These are phyloP conservation scores for Phytophthora sp. DNA, from an alignment of 352 stramenopile species.

Conservation along the genomic window DNA sequence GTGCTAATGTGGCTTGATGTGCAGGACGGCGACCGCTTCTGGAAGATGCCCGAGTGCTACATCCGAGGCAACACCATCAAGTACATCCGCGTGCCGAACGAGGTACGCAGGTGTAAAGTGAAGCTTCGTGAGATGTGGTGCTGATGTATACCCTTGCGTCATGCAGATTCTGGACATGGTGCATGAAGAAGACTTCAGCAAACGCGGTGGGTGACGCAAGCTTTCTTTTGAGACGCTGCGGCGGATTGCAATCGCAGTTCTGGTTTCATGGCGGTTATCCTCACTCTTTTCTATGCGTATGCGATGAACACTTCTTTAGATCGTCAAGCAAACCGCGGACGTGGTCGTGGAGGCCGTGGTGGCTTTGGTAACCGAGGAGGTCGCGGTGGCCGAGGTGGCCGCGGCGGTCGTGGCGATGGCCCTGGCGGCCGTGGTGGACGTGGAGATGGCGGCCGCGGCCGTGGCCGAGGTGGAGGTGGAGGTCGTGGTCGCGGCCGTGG, in stretches of 20 bases:
- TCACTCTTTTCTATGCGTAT: conserved; percentile 13
- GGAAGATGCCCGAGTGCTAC: conserved; percentile 98
- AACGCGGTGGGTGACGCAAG: conserved; percentile 51
- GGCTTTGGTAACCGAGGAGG: conserved; percentile 53
- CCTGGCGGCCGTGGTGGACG: conserved; percentile 35
- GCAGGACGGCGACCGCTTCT: conserved; percentile 97
- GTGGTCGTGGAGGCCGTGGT: conserved; percentile 70
- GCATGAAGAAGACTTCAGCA: conserved; percentile 92
- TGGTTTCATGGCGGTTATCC: conserved; percentile 15
- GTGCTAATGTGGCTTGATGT: conserved; percentile 1
- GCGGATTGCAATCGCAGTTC: not conserved
- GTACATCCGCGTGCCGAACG: conserved; percentile 97
- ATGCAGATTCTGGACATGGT: conserved; percentile 94
- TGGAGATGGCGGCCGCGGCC: conserved; percentile 33
- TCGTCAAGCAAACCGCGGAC: conserved; percentile 72
- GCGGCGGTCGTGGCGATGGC: conserved; percentile 38
- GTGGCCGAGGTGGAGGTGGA: conserved; percentile 39
- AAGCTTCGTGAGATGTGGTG: not conserved
- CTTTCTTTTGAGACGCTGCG: conserved; percentile 1
- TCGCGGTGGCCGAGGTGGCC: conserved; percentile 48
- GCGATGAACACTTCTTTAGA: conserved; percentile 45
- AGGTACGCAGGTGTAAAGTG: conserved; percentile 59
- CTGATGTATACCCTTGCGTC: not conserved
- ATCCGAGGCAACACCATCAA: conserved; percentile 99
- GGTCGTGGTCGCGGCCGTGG: conserved; percentile 46